Percentiles rank a stretch among this genome's conserved stretches.
Evolutionary conservation across 371 early-diverging fungal species (phyloP).

Genomic region (Rhizopus sp.): DNA sequence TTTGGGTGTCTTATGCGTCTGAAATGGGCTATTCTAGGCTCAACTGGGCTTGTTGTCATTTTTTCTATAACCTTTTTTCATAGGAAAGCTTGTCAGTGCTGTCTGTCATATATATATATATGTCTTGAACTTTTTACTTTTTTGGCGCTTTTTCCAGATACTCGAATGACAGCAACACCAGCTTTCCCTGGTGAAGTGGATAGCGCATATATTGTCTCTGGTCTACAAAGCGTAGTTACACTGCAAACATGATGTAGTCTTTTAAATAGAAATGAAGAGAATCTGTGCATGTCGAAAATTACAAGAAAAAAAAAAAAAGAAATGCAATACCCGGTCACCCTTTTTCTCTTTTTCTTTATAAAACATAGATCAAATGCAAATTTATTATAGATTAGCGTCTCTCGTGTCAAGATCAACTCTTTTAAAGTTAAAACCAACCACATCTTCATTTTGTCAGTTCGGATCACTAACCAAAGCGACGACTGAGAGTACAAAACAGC

Average conservation of each 20-base stretch:
- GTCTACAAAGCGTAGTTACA: not conserved
- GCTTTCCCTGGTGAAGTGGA: constrained; percentile 79
- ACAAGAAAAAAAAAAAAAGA: not conserved
- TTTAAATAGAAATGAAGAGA: not conserved
- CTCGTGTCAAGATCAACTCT: not conserved
- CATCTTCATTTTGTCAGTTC: not conserved
- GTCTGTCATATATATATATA: not conserved
- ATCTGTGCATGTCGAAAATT: not conserved
- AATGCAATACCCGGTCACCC: not conserved
- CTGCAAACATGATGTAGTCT: not conserved
- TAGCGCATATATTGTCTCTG: constrained; percentile 73
- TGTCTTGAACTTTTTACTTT: constrained; percentile 32
- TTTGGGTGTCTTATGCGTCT: constrained; percentile 53
- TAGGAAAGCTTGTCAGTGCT: not conserved
- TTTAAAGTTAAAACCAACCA: not conserved
- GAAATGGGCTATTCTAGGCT: constrained; percentile 55
- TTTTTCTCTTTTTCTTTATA: not conserved
- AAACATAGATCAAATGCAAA: not conserved
- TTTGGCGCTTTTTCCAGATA: constrained; percentile 67
- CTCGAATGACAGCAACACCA: constrained; percentile 78
- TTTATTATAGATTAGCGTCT: not conserved
- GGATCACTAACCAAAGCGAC: not conserved
- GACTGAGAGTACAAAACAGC: not conserved
- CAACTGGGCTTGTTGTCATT: constrained; percentile 18
- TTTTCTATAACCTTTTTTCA: constrained; percentile 15